Base-by-base conservation (phyloP, 129 eudicot genomes). In the Erigeron canadensis region DNA sequence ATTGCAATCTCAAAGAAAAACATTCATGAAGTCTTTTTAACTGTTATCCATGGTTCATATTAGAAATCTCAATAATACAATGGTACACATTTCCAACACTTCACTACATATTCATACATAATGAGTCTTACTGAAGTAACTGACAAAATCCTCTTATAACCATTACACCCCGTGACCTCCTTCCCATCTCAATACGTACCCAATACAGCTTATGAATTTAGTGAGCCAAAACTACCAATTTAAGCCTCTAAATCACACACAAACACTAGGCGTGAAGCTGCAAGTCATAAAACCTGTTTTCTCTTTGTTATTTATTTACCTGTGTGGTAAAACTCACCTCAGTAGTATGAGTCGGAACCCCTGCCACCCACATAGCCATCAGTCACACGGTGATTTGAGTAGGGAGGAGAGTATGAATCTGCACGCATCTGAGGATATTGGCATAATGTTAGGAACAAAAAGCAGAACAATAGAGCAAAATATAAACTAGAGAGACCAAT, bases 311-410 rank as follows among this genome's bases (percentile, higher is more conserved):
- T 54, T 60, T 75, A 80, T 70, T 70, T 68, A 65, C 77, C 81
- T 60, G 71, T 16, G 58, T 41, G 80, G 79, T 65, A 60, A 67
- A 74, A 62, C 82, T 76, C 79, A 76, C 85, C 75, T 81, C 65
- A 81, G 65, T 81, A 81, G 81, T 81, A 81, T 58, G 81, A 72
- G 69, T 78, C 85, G 5, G 85, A 66, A 67, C 58, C 81, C 65
- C 81, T 72, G 46, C 79, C 67, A 59, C 85, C 75, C 57, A 45
- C 44, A 74, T 76, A 77, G 41, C 75, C 85, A 67, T 81, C 82
- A 59, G 34, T 63, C 75, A 60, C 77, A 28, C 85, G 82, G 46
- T 71, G 78, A 68, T 69, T 77, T 34, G 82, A 58, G 46, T 67
- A 72, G 55, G 48, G 67, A 28, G 85, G 85, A 23, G 85, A 72